Percentiles rank a stretch among this genome's conserved stretches.
phyloP scores from a whole-genome alignment of 768 basidiomycete genomes.

The Strobilomyces confusus region DNA sequence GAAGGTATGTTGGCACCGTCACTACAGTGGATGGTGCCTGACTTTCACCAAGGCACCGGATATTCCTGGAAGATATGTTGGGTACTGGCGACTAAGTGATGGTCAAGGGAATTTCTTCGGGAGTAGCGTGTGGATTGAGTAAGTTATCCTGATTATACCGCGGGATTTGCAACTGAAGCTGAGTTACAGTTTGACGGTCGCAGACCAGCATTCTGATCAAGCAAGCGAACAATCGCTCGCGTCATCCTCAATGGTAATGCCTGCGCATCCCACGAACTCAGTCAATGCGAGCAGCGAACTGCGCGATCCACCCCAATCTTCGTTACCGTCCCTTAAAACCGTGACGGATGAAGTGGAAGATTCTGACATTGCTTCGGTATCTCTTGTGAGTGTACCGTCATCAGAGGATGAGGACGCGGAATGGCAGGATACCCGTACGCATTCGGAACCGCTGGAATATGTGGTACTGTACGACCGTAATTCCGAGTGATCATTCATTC shows the following conservation, averaged over 20 bases:
- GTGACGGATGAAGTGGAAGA: slow-evolving; percentile 38
- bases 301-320: slow-evolving; percentile 8
- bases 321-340: slow-evolving; percentile 23
- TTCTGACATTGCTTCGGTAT: slow-evolving; percentile 44
- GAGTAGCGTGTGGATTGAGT: slow-evolving; percentile 78
- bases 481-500: slow-evolving; percentile 36
- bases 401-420: slow-evolving; percentile 50
- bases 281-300: slow-evolving; percentile 4
- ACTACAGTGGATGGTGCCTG: neutral
- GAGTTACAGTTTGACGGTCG: slow-evolving; percentile 58
- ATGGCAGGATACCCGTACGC: slow-evolving; percentile 56
- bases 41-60: slow-evolving; percentile 59
- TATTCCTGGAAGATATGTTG: slow-evolving; percentile 62
- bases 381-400: slow-evolving; percentile 59
- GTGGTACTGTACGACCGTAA: slow-evolving; percentile 70
- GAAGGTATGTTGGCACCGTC: slow-evolving; percentile 45
- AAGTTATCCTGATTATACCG: slow-evolving; percentile 27
- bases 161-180: neutral
- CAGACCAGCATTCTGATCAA: slow-evolving; percentile 40
- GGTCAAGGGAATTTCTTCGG: slow-evolving; percentile 56
- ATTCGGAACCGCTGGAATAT: slow-evolving; percentile 50
- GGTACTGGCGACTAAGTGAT: slow-evolving; percentile 73
- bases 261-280: slow-evolving; percentile 31
- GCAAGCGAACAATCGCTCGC: slow-evolving; percentile 51
- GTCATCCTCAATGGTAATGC: slow-evolving; percentile 68